These are phyloP conservation scores for Moesziomyces globuligerus DNA, from an alignment of 1,284 basidiomycete species.

Conservation along the genomic window DNA sequence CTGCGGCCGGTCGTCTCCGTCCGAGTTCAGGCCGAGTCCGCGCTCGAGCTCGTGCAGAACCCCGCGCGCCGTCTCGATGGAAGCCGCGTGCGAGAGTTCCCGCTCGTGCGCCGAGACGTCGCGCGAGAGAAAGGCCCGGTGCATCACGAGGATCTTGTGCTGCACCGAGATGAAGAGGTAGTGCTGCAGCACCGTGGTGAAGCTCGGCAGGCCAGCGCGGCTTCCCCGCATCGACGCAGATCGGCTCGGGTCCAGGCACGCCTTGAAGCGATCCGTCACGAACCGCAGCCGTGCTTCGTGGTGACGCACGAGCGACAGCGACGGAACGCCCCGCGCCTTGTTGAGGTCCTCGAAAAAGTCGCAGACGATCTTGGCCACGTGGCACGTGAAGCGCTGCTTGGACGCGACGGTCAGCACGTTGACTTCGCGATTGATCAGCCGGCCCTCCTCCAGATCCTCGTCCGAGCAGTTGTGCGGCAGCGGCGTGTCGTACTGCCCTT, in stretches of 20 bases:
- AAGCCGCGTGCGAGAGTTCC: conserved; percentile 35
- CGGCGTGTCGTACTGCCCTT: conserved; percentile 51
- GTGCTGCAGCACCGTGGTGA: conserved; percentile 41
- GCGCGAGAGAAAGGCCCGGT: conserved; percentile 48
- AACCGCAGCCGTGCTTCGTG: conserved; percentile 42
- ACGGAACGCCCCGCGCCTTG: conserved; percentile 29
- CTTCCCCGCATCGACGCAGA: conserved; percentile 12
- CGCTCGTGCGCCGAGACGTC: conserved; percentile 32
- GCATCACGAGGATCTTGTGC: conserved; percentile 53
- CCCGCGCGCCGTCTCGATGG: conserved; percentile 46
- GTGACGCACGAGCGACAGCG: conserved; percentile 33
- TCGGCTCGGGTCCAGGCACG: conserved; percentile 23
- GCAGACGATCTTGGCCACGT: conserved; percentile 48
- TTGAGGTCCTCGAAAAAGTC: conserved; percentile 50
- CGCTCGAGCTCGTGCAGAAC: conserved; percentile 44
- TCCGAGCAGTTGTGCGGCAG: conserved; percentile 50
- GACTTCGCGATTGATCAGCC: conserved; percentile 42
- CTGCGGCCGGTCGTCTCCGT: conserved; percentile 33
- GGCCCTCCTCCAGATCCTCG: conserved; percentile 41
- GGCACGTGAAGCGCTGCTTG: conserved; percentile 49
- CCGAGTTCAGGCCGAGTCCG: conserved; percentile 31
- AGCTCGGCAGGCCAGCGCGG: conserved; percentile 25
- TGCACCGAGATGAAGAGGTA: conserved; percentile 52
- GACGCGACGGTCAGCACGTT: conserved; percentile 45
- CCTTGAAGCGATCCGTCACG: conserved; percentile 45